Percentiles rank a stretch among this genome's conserved stretches.
Evolutionary conservation across 2,329 filamentous ascomycete species (phyloP).

Genomic region (Mycosphaerella sp.): DNA sequence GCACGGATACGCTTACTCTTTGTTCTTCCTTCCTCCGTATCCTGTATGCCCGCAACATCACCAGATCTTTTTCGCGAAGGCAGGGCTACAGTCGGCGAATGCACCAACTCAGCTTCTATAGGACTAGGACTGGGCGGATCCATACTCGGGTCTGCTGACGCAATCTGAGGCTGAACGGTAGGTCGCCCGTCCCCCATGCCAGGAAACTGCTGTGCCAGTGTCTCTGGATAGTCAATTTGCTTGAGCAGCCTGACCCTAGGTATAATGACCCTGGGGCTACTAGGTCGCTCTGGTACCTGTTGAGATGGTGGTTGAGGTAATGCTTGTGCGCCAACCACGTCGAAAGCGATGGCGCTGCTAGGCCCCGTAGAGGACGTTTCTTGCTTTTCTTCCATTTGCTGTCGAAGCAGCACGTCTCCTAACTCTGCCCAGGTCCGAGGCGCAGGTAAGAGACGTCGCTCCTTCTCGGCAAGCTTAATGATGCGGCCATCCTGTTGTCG

Average conservation of each 20-base stretch:
- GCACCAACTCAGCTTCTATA: conserved; percentile 31
- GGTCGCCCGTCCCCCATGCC: conserved; percentile 29
- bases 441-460: conserved; percentile 22
- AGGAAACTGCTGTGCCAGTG: conserved; percentile 30
- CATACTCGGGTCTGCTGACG: conserved; percentile 26
- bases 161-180: conserved; percentile 29
- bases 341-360: conserved; percentile 26
- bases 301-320: not conserved
- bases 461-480: conserved; percentile 2
- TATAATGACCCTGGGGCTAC: conserved; percentile 9
- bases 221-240: conserved; percentile 13
- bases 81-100: conserved; percentile 28
- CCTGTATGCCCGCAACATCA: conserved; percentile 53
- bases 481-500: not conserved
- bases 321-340: conserved; percentile 11
- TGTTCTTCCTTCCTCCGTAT: conserved; percentile 50
- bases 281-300: not conserved
- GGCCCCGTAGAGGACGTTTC: conserved; percentile 19
- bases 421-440: conserved; percentile 32
- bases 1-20: conserved; percentile 57
- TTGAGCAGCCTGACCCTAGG: conserved; percentile 1
- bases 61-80: conserved; percentile 54
- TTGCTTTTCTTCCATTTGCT: conserved; percentile 27
- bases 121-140: conserved; percentile 20
- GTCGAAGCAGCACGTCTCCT: conserved; percentile 28